Percentiles rank a stretch among this genome's conserved stretches.
These are phyloP conservation scores for Stemphylium vesicarium DNA, from an alignment of 2,329 filamentous ascomycete species.

Conservation along the genomic window DNA sequence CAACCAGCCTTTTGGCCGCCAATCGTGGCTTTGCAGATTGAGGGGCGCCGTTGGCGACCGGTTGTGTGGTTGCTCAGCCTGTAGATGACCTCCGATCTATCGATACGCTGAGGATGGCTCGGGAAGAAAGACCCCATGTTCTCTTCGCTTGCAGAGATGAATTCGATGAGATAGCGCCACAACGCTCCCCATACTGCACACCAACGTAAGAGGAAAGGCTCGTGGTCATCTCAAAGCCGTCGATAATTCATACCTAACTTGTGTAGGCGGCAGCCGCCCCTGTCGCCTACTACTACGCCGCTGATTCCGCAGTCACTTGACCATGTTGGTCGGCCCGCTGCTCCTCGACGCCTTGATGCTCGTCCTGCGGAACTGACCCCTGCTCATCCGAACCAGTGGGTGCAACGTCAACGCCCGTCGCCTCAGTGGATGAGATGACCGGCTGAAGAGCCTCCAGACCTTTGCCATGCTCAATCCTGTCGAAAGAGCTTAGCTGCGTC, in stretches of 20 bases:
- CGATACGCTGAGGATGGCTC: slow-evolving; percentile 34
- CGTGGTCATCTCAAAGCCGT: slow-evolving; percentile 25
- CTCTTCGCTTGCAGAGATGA: slow-evolving; percentile 21
- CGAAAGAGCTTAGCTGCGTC: slow-evolving; percentile 76
- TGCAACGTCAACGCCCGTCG: slow-evolving; percentile 42
- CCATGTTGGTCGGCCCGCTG: slow-evolving; percentile 47
- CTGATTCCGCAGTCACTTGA: slow-evolving; percentile 45
- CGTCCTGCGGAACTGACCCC: slow-evolving; percentile 46
- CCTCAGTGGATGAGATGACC: slow-evolving; percentile 41
- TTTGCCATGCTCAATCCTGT: slow-evolving; percentile 80
- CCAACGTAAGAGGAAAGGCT: slow-evolving; percentile 39
- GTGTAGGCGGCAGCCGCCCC: slow-evolving; percentile 35
- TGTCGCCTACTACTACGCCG: slow-evolving; percentile 34
- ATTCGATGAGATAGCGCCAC: slow-evolving; percentile 37
- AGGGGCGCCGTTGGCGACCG: slow-evolving; percentile 38
- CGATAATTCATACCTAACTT: slow-evolving; percentile 39
- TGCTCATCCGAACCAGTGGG: slow-evolving; percentile 44
- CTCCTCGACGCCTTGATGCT: slow-evolving; percentile 49
- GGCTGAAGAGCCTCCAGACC: slow-evolving; percentile 63
- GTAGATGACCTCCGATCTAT: slow-evolving; percentile 28
- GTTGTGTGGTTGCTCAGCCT: slow-evolving; percentile 12
- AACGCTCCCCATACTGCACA: slow-evolving; percentile 42
- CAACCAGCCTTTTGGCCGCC: slow-evolving; percentile 25
- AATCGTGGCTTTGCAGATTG: slow-evolving; percentile 38
- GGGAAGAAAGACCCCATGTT: slow-evolving; percentile 30